Base-by-base conservation (phyloP, 2,329 filamentous ascomycete genomes). In the Fusarium robinianum region DNA sequence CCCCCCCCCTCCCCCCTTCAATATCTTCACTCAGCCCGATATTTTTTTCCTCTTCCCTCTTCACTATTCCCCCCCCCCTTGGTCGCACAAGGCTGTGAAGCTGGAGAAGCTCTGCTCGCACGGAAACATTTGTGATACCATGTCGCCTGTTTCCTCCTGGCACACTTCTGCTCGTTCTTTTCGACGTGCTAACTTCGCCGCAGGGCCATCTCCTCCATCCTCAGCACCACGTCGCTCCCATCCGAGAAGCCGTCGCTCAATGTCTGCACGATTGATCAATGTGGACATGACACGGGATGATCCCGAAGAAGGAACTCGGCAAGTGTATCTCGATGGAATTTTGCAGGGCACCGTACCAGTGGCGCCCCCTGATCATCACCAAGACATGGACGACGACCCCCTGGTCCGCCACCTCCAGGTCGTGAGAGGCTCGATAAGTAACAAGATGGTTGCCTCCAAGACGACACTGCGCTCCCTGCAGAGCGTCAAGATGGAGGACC, bases 391-490 rank as follows among this genome's bases (percentile, higher is more conserved):
- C n/a, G 63, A 67, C 3, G 71, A 73, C 9, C 58, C 59, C 12
- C 59, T 66, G 7, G 38, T 72, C 12, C 67, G 73, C 11, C 66
- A 68, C 8, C 63, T 73, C 10, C 77, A 80, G 55, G 41, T 78
- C 5, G 55, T 76, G 22, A 72, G 77, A 27, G 75, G 75, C 11
- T 64, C 71, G 6, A 46, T 71, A 15, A 58, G 66, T 0, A 72
- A 63, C 25, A 76, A 74, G 55, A 65, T 71, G 50, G 70, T 79
- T 6, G 76, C 76, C 3, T 79, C 76, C 1, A 72, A 67, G 48
- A 62, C 60, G 11, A 75, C 76, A 3, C 60, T 81, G 9, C 62
- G 65, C 9, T 72, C 75, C 5, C 63, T 81, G 3, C 62, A 77
- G 49, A 72, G 65, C 33, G 71, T 82, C 4, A 60, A 71, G 5